Evolutionary conservation across 441 rosid genomes (phyloP).

Genomic region (Populus tomentosa): DNA sequence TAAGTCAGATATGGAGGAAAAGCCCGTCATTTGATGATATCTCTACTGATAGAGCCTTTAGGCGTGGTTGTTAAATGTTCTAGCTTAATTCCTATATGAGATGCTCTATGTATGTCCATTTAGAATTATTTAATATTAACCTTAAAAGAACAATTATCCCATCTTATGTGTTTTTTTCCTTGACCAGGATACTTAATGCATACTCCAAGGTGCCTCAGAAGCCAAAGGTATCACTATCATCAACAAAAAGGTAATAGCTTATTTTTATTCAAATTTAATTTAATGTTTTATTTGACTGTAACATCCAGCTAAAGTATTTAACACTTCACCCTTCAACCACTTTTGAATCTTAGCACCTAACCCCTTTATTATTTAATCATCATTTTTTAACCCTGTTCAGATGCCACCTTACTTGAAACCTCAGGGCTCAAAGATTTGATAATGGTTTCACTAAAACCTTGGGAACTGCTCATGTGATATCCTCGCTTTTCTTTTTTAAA

Average conservation of each 20-base stretch:
- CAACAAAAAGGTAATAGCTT: slow-evolving; percentile 51
- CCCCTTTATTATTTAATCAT: not conserved
- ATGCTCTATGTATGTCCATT: not conserved
- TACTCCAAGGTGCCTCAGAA: slow-evolving; percentile 80
- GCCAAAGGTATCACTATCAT: slow-evolving; percentile 36
- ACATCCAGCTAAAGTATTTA: not conserved
- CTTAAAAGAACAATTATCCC: not conserved
- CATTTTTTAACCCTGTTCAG: not conserved
- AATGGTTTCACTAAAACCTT: not conserved
- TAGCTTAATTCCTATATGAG: not conserved
- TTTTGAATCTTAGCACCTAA: not conserved
- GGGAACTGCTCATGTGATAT: not conserved
- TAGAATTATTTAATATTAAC: not conserved
- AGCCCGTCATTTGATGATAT: not conserved
- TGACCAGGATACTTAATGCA: slow-evolving; percentile 72
- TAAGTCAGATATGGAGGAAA: not conserved
- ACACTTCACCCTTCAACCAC: not conserved
- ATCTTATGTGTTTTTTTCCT: slow-evolving; percentile 6
- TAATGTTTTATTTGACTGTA: not conserved
- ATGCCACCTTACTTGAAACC: not conserved
- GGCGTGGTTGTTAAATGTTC: not conserved
- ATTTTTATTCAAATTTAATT: not conserved
- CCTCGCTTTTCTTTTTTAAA: not conserved
- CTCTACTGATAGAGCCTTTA: not conserved
- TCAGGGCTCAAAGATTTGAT: not conserved